phyloP scores from a whole-genome alignment of 352 stramenopile species.

The Phytopythium helicoides region DNA sequence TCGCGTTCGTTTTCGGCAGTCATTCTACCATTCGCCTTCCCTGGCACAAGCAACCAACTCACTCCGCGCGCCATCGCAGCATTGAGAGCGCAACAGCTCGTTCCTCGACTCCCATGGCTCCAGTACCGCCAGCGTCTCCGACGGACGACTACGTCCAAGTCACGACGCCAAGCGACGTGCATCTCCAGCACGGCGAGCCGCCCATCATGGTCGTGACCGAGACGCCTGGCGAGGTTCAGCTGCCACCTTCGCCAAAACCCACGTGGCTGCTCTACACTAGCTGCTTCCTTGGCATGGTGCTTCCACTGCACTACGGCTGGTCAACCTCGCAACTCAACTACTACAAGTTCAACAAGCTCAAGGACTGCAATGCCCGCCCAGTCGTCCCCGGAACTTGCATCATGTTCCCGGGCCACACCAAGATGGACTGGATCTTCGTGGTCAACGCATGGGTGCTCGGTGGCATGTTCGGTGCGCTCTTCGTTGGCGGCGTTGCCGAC shows the following conservation, averaged over 20 bases:
- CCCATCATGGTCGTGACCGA: background rate
- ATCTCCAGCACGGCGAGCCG: background rate
- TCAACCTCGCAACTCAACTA: constrained; percentile 29
- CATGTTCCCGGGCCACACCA: constrained; percentile 36
- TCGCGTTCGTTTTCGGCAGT: too few relatives aligned
- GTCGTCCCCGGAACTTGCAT: constrained; percentile 18
- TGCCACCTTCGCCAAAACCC: constrained; percentile 2
- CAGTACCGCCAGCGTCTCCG: background rate
- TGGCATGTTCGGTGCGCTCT: constrained; percentile 28
- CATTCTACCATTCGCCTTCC: too few relatives aligned
- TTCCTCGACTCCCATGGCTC: background rate
- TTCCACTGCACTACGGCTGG: constrained; percentile 34
- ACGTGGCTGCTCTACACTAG: constrained; percentile 31
- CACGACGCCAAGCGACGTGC: background rate
- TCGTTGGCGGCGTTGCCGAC: constrained; percentile 26
- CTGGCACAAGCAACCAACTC: too few relatives aligned
- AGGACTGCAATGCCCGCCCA: constrained; percentile 13
- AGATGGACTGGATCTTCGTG: constrained; percentile 28
- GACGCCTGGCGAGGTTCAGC: too few relatives aligned
- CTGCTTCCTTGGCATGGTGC: constrained; percentile 7
- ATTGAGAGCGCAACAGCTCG: too few relatives aligned
- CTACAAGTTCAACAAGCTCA: constrained; percentile 19
- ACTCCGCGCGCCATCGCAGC: too few relatives aligned
- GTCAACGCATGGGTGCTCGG: constrained; percentile 45
- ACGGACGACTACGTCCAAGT: background rate